Percentiles rank a stretch among this genome's conserved stretches.
phyloP scores from a whole-genome alignment of 352 stramenopile species.

The Globisporangium echinulatum region DNA sequence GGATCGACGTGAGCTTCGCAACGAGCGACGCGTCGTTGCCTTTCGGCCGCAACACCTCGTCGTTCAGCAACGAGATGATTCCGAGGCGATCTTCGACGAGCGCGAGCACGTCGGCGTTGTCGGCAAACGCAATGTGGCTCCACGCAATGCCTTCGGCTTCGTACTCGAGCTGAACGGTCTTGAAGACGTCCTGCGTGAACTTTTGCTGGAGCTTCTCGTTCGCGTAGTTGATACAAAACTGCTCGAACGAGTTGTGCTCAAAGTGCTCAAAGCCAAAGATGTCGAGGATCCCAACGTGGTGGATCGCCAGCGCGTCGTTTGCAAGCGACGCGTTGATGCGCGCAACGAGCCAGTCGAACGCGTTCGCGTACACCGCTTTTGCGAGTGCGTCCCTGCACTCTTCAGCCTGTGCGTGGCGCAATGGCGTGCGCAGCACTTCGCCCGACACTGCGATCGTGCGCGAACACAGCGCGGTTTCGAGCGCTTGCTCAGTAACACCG shows the following conservation, averaged over 20 bases:
- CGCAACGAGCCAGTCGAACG: slow-evolving; percentile 96
- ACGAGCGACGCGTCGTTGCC: slow-evolving; percentile 81
- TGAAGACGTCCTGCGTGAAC: slow-evolving; percentile 89
- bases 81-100: slow-evolving; percentile 85
- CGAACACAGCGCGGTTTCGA: slow-evolving; percentile 69
- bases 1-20: slow-evolving; percentile 54
- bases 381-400: slow-evolving; percentile 93
- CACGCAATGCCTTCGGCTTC: slow-evolving; percentile 89
- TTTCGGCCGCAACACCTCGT: slow-evolving; percentile 84
- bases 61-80: slow-evolving; percentile 87
- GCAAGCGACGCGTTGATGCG: slow-evolving; percentile 74
- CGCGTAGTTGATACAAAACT: slow-evolving; percentile 91
- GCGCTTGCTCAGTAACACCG: slow-evolving; percentile 35
- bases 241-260: slow-evolving; percentile 91
- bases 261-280: slow-evolving; percentile 96
- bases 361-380: slow-evolving; percentile 94
- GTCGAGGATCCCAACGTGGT: slow-evolving; percentile 88
- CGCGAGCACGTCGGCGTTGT: slow-evolving; percentile 86
- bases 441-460: slow-evolving; percentile 58
- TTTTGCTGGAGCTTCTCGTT: slow-evolving; percentile 93
- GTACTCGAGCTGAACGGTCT: slow-evolving; percentile 87
- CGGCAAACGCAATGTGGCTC: slow-evolving; percentile 90
- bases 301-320: slow-evolving; percentile 41
- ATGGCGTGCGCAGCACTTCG: slow-evolving; percentile 59
- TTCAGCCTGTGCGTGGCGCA: slow-evolving; percentile 83